A percentile compares a stretch with the other conserved stretches of the same genome.
These are phyloP conservation scores for Coemansia sp. DNA, from an alignment of 192 early-diverging fungal genomes.

Conservation along the genomic window DNA sequence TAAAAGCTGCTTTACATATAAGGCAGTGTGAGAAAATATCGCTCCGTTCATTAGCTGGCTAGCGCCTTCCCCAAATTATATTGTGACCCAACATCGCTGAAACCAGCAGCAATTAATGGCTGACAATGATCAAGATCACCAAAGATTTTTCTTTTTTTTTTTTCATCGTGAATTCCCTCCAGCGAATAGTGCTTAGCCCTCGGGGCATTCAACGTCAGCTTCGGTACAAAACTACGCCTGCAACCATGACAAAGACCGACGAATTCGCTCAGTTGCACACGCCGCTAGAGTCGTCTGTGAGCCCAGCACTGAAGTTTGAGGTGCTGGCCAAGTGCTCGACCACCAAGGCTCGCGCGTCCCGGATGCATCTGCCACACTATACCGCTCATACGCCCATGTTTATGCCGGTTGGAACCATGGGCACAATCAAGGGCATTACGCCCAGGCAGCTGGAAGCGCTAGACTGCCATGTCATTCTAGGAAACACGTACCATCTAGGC, in stretches of 20 bases:
- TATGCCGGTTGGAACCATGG: conserved; percentile 88
- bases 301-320: conserved; percentile 70
- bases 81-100: too few species aligned
- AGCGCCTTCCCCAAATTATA: too few species aligned
- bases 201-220: conserved; percentile 6
- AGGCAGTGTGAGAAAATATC: too few species aligned
- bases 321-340: conserved; percentile 74
- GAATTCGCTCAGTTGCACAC: conserved; percentile 32
- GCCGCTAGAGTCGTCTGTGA: conserved; percentile 37
- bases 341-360: conserved; percentile 72
- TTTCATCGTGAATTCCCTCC: conserved; percentile 1
- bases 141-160: background rate
- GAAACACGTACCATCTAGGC: conserved; percentile 84
- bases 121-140: too few species aligned
- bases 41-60: too few species aligned
- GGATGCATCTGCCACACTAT: conserved; percentile 78
- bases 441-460: conserved; percentile 69
- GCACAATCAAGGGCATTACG: conserved; percentile 80
- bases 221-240: background rate
- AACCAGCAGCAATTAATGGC: too few species aligned
- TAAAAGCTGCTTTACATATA: too few species aligned
- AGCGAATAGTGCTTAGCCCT: conserved; percentile 3
- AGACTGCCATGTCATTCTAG: conserved; percentile 80
- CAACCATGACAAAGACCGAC: conserved; percentile 4
- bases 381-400: conserved; percentile 81